These are phyloP conservation scores for Pichia sp. DNA, from an alignment of 1,139 yeast genomes.

Conservation along the genomic window DNA sequence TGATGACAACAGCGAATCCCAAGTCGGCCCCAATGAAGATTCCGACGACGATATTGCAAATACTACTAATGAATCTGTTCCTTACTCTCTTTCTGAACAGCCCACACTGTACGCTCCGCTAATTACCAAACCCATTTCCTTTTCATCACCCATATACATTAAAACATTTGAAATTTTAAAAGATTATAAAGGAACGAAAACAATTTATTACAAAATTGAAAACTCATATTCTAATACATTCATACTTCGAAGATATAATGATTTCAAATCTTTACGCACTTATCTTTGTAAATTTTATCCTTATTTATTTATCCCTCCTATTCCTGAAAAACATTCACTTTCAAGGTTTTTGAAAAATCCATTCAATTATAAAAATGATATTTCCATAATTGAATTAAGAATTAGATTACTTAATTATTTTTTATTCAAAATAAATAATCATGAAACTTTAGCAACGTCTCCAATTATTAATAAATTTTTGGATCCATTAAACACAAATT, in stretches of 20 bases:
- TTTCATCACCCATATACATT: constrained; percentile 7
- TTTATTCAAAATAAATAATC: constrained; percentile 19
- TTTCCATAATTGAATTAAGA: constrained; percentile 26
- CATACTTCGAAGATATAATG: constrained; percentile 44
- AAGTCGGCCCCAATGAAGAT: background rate
- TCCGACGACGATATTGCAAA: background rate
- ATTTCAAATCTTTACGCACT: constrained; percentile 47
- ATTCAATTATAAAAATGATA: constrained; percentile 27
- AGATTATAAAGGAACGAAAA: constrained; percentile 23
- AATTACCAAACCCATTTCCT: background rate
- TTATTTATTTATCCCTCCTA: constrained; percentile 48
- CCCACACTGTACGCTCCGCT: background rate
- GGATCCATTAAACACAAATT: constrained; percentile 26
- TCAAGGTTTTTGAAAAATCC: constrained; percentile 28
- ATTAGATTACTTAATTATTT: constrained; percentile 27
- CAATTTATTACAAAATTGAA: constrained; percentile 28
- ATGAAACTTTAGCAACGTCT: constrained; percentile 20
- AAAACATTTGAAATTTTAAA: constrained; percentile 17
- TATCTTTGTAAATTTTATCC: constrained; percentile 43
- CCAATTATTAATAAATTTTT: constrained; percentile 25
- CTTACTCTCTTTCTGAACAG: constrained; percentile 1
- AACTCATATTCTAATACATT: constrained; percentile 7
- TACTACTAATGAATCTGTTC: background rate
- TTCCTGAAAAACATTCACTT: constrained; percentile 53
- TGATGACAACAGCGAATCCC: background rate